phyloP scores from a whole-genome alignment of 75 land plant genomes.

The Pinus albicaulis region DNA sequence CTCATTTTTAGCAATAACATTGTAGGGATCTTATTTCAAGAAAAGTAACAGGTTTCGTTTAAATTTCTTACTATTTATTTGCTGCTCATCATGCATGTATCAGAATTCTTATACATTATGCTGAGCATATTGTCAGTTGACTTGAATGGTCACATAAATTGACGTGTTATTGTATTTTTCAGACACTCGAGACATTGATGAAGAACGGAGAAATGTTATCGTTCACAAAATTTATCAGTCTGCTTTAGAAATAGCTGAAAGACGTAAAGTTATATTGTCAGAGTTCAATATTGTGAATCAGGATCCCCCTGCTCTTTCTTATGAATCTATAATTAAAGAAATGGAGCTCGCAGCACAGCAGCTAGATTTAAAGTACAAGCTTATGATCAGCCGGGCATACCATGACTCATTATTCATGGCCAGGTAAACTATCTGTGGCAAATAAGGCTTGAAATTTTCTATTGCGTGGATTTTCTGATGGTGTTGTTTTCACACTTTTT shows the following conservation, averaged over 20 bases:
- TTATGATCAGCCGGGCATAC: slow-evolving; percentile 96
- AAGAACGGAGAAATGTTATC: slow-evolving; percentile 65
- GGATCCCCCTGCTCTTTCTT: slow-evolving; percentile 88
- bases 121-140: background rate
- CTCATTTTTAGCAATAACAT: background rate
- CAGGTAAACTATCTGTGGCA: slow-evolving; percentile 37
- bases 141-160: background rate
- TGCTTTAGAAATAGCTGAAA: slow-evolving; percentile 66
- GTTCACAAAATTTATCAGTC: slow-evolving; percentile 65
- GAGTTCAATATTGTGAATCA: slow-evolving; percentile 83
- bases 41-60: background rate
- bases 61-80: background rate
- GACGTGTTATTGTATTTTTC: slow-evolving; percentile 9
- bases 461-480: background rate
- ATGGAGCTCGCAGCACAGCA: slow-evolving; percentile 56
- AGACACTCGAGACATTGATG: slow-evolving; percentile 95
- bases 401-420: slow-evolving; percentile 99
- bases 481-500: background rate
- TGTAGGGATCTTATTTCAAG: background rate
- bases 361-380: slow-evolving; percentile 60
- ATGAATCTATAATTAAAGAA: slow-evolving; percentile 50
- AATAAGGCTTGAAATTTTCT: background rate
- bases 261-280: slow-evolving; percentile 56
- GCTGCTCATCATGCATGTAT: background rate
- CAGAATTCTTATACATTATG: background rate